Evolutionary conservation across 192 early-diverging fungal genomes (phyloP).

Genomic region (Haplosporangium gracile): DNA sequence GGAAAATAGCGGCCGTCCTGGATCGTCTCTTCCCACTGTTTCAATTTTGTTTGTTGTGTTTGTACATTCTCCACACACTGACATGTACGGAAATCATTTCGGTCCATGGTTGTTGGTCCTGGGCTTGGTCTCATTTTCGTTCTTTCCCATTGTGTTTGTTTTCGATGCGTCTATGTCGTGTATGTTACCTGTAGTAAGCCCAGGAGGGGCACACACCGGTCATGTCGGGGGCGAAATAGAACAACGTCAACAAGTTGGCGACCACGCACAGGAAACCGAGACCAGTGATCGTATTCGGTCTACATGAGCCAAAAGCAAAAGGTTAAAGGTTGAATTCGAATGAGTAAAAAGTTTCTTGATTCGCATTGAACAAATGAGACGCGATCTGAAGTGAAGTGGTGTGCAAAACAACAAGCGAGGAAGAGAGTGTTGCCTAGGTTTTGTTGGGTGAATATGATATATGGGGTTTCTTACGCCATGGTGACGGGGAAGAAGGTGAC

Average conservation of each 20-base stretch:
- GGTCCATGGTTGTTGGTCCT: not conserved
- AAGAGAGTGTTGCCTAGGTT: not conserved
- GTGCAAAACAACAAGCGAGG: not conserved
- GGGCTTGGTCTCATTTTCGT: not conserved
- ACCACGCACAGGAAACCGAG: conserved; percentile 85
- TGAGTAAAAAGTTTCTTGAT: not conserved
- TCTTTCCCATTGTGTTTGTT: conserved; percentile 1
- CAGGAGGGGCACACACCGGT: conserved; percentile 79
- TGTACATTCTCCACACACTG: not conserved
- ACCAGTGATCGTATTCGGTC: conserved; percentile 93
- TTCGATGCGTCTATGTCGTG: not conserved
- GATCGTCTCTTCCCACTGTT: not conserved
- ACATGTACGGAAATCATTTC: not conserved
- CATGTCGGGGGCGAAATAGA: conserved; percentile 82
- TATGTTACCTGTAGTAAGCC: conserved; percentile 81
- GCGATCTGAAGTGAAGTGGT: not conserved
- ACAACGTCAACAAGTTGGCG: conserved; percentile 77
- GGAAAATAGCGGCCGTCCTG: conserved; percentile 6
- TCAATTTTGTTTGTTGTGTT: conserved; percentile 17
- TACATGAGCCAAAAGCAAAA: conserved; percentile 37
- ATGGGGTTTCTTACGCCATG: conserved; percentile 76
- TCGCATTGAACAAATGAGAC: not conserved
- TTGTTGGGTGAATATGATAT: not conserved
- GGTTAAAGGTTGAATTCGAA: not conserved
- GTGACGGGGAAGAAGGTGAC: conserved; percentile 88